phyloP scores from a whole-genome alignment of 2,329 filamentous ascomycete species.

The Colletotrichum lupini region DNA sequence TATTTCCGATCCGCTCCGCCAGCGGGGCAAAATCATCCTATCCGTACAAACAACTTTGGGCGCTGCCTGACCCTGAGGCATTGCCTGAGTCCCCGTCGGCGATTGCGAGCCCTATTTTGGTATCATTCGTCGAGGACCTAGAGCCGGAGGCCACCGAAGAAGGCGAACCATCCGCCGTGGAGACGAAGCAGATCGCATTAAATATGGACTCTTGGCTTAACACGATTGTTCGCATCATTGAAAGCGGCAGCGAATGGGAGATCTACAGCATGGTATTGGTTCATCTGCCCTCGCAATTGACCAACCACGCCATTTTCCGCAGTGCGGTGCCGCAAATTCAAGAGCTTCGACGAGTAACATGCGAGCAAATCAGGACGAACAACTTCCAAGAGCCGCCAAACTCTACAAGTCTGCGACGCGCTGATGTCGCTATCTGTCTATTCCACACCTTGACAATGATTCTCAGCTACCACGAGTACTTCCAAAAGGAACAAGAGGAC shows the following conservation, averaged over 20 bases:
- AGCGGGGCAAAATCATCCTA: conserved; percentile 50
- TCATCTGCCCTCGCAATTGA: conserved; percentile 86
- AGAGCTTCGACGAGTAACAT: conserved; percentile 79
- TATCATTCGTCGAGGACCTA: conserved; percentile 50
- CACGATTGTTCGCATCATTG: conserved; percentile 76
- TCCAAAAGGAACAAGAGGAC: conserved; percentile 86
- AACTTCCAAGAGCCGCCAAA: conserved; percentile 84
- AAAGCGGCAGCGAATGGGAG: conserved; percentile 84
- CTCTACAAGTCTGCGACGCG: conserved; percentile 83
- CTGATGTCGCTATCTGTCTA: conserved; percentile 88
- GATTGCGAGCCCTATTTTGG: conserved; percentile 62
- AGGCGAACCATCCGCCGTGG: conserved; percentile 23
- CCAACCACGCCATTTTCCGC: conserved; percentile 87
- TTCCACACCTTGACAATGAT: conserved; percentile 89
- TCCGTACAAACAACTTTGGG: conserved; percentile 67
- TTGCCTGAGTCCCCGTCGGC: conserved; percentile 60
- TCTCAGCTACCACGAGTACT: conserved; percentile 88
- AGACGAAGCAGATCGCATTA: conserved; percentile 57
- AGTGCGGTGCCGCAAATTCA: conserved; percentile 80
- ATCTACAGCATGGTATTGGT: conserved; percentile 91
- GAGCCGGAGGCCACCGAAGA: conserved; percentile 29
- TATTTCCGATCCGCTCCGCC: conserved; percentile 52
- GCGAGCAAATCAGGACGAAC: conserved; percentile 83
- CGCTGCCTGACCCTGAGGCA: conserved; percentile 65
- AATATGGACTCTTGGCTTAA: conserved; percentile 80